Base-by-base conservation (phyloP, 2,329 filamentous ascomycete genomes). In the Aureobasidium sp. region DNA sequence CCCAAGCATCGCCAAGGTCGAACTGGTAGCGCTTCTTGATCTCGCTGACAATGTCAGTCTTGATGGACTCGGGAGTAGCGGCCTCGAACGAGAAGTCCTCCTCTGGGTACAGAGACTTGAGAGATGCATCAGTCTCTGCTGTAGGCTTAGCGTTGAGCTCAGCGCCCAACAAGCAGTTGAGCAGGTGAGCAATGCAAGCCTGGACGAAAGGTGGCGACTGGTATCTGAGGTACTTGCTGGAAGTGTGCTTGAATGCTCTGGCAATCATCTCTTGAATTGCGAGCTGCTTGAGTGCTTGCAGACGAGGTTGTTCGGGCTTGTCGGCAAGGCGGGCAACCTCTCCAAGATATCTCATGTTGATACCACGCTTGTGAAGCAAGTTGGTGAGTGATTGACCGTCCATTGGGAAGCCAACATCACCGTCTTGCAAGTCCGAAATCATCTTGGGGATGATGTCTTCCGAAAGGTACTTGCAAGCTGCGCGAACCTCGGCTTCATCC, bases 341-440 rank as follows among this genome's bases (percentile, higher is more conserved):
- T 67, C 94, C 94, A n/a, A 97, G 82, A 74, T 99, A 99, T 70
- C 95, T 85, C 65, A 97, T 83, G 78, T 99, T 99, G 79, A 99
- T 92, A 76, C 94, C 94, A 45, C 93, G 90, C 81, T 96, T 96
- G 80, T 99, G 94, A 71, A 99, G 81, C 57, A 97, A 83, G 66
- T 87, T 86, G 69, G 88, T 90, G 63, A 99, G 81, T 22, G 93
- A 97, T 70, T 89, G 85, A n/a, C 94, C 94, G 69, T 99, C 95
- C 91, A 97, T 97, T 14, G 94, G 94, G 79, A 97, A 97, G 69
- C 93, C 94, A 67, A 96, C 88, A 68, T 99, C 93, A 7, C 91
- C 92, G 67, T 96, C 90, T 71, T 89, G 88, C 63, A 99, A 83
- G 70, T 99, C 93, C 65, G 88, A 86, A 62, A 97, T 76, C 62